Base-by-base conservation (phyloP, 768 basidiomycete genomes). In the Cystobasidium tubakii region DNA sequence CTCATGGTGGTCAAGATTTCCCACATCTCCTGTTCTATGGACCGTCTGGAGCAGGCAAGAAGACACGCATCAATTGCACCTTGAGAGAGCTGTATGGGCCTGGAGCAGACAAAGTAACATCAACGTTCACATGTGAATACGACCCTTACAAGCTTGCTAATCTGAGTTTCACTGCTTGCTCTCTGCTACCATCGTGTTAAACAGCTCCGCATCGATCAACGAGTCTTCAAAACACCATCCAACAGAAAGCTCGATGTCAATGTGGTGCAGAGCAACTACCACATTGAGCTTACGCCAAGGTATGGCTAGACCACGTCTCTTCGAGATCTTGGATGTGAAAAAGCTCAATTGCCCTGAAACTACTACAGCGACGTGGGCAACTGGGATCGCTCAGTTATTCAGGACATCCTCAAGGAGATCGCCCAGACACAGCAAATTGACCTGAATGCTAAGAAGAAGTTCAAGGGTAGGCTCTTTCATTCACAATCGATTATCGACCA, bases 351-450 rank as follows among this genome's bases (percentile, higher is more conserved):
- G 62, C 13, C 39, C 42, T 36, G 50, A 23, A 39, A 7, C 21
- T 25, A 23, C 19, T 73, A 12, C 80, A 98, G 95, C 77, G 95
- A 99, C 83, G 93, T 93, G 0, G 95, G 95, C 15, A 95, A 88
- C 79, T 96, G 90, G 78, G 95, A 99, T 81, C 85, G 95, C 75
- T 86, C 93, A 0, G 92, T 99, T 62, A 92, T 99, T 65, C 95
- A 98, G 79, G 95, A 99, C 79, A 86, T 99, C 55, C 82, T 99
- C 73, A 99, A 98, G 81, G 95, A 98, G 82, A 97, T 99, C 78
- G 95, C 95, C 0, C 94, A 97, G 81, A 99, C 94, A 1, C 95
- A 99, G 80, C 95, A 98, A 80, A 92, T 99, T 12, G 95, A 99
- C 82, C 82, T 97, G 76, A 91, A 86, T 79, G 95, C 95, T 1